phyloP scores from a whole-genome alignment of 2,329 filamentous ascomycete species.

The Hymenoscyphus albidus region DNA sequence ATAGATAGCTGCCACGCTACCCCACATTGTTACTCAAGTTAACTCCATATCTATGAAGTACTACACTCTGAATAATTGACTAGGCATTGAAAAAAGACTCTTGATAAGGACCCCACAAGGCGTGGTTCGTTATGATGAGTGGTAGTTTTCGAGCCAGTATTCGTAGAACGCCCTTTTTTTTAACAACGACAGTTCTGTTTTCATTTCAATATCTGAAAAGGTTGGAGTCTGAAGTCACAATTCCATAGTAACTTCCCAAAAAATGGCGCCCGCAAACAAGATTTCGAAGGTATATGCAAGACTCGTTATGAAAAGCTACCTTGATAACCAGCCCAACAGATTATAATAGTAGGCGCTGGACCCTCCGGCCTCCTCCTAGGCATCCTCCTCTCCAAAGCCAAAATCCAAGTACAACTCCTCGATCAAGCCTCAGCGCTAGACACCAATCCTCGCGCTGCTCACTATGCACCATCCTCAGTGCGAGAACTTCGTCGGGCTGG shows the following conservation, averaged over 20 bases:
- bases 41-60: too few relatives aligned
- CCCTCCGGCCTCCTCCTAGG: constrained; percentile 47
- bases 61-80: too few relatives aligned
- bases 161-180: too few relatives aligned
- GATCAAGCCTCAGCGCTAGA: constrained; percentile 53
- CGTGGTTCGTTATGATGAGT: too few relatives aligned
- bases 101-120: too few relatives aligned
- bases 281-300: not conserved
- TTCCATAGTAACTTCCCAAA: not conserved
- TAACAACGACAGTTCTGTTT: too few relatives aligned
- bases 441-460: constrained; percentile 57
- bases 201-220: too few relatives aligned
- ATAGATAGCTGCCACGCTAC: too few relatives aligned
- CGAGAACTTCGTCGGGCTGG: constrained; percentile 56
- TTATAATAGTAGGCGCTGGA: constrained; percentile 14
- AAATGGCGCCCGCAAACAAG: not conserved
- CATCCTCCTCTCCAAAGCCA: constrained; percentile 50
- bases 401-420: constrained; percentile 50
- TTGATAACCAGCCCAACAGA: not conserved
- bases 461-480: constrained; percentile 56
- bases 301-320: not conserved
- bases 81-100: too few relatives aligned
- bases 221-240: too few relatives aligned
- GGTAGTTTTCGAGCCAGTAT: too few relatives aligned
- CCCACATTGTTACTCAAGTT: too few relatives aligned